Percentiles rank a stretch among this genome's conserved stretches.
Evolutionary conservation across 768 basidiomycete species (phyloP).

Genomic region (Gautieria morchelliformis): DNA sequence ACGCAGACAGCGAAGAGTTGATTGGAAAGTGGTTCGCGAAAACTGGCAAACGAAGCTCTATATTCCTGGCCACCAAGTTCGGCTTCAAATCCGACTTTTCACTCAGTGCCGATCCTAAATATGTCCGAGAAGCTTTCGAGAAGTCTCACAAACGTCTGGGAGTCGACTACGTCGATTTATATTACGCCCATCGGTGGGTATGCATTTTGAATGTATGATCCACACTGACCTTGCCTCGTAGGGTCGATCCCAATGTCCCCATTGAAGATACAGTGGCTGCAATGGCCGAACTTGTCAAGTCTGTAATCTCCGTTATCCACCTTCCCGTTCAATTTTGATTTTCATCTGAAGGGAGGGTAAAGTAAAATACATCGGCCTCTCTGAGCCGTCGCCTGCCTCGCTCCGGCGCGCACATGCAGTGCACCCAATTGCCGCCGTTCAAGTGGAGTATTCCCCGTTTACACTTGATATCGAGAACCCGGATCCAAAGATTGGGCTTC

Average conservation of each 20-base stretch:
- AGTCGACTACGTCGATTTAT: constrained; percentile 35
- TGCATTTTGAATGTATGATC: background rate
- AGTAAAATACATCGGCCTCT: constrained; percentile 43
- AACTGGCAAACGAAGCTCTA: constrained; percentile 39
- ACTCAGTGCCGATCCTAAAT: constrained; percentile 28
- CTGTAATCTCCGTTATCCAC: constrained; percentile 5
- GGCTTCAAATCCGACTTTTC: constrained; percentile 21
- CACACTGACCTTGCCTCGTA: background rate
- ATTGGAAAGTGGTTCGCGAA: constrained; percentile 42
- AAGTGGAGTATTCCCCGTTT: constrained; percentile 45
- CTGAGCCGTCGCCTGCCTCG: constrained; percentile 36
- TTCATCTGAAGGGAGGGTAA: constrained; percentile 29
- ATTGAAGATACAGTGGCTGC: constrained; percentile 15
- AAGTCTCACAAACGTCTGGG: constrained; percentile 28
- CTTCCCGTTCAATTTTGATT: no score
- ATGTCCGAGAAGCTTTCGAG: constrained; percentile 29
- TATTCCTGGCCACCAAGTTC: constrained; percentile 59
- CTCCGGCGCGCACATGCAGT: constrained; percentile 41
- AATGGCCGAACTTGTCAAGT: constrained; percentile 22
- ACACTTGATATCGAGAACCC: constrained; percentile 33
- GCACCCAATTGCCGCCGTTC: constrained; percentile 40
- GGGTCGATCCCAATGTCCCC: constrained; percentile 2
- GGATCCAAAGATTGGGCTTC: constrained; percentile 29
- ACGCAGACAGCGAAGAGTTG: constrained; percentile 35
- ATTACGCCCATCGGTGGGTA: constrained; percentile 32